Base-by-base conservation (phyloP, 2,329 filamentous ascomycete species). In the Pestalotiopsis sp. region DNA sequence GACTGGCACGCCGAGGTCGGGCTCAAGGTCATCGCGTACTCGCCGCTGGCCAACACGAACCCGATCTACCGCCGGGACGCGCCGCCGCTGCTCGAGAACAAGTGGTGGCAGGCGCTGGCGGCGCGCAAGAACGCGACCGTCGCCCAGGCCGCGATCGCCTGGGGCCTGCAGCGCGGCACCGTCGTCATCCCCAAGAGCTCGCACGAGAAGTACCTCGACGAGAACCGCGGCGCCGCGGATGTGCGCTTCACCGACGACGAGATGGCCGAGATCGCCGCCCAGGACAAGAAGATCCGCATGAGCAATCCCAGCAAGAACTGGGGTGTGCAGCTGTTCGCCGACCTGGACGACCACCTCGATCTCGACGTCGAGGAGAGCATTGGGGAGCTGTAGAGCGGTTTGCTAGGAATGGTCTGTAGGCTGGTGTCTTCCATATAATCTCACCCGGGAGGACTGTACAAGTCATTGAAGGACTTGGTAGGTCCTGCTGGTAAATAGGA, bases 11-110 rank as follows among this genome's bases (percentile, higher is more conserved):
- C 77, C 65, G 74, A 80, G 22, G 79, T 81, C 64, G 80, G 80
- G 17, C 81, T 86, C 65, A 78, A 79, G 58, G 78, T 82, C 52
- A 79, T 80, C 58, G 79, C 81, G 2, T 83, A 83, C 72, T 86
- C 83, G 20, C 84, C 84, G 0, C 80, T 86, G 35, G 89, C 88
- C 65, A 82, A 85, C 67, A 79, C 81, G 13, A 86, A 85, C 63
- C 84, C 84, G 2, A 83, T 75, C 3, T 85, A 86, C 71, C 64
- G 76, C 65, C 75, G 73, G n/a, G 71, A 68, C 7, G 61, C 77
- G 26, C 65, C 73, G 1, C 68, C 77, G 40, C 66, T 86, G 10
- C 70, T 85, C 6, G 72, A 84, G 57, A 82, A 85, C 66, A 69
- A 75, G 0, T 80, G 80, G 66, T 78, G 83, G 73, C 70, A 67